Base-by-base conservation (phyloP, 2,329 filamentous ascomycete genomes). In the Penicillium sp. region DNA sequence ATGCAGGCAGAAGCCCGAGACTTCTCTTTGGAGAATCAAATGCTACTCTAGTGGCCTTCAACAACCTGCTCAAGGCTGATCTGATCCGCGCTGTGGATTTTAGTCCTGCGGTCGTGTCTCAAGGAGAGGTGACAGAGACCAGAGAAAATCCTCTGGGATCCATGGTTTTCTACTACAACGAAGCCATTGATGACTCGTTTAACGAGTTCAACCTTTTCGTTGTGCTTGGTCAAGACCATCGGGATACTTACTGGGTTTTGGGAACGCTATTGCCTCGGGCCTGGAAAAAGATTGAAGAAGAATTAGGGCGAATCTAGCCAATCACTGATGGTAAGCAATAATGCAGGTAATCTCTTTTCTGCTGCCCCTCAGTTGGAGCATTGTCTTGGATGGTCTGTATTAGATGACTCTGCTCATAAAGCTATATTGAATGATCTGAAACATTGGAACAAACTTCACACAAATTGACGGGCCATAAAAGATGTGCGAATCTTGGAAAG, bases 161-260 rank as follows among this genome's bases (percentile, higher is more conserved):
- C 0, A 62, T 60, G 58, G 29, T 56, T 4, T 49, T 37, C 1
- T 60, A 62, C 31, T 60, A 52, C 19, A 62, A 58, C 29, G 55
- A 58, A 21, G 33, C 27, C 37, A 51, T 62, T 19, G 49, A 54
- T n/a, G n/a, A 45, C 14, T 46, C 44, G 7, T 62, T 47, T 14
- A 43, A 48, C 13, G 50, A 37, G 10, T 29, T 56, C 2, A 53
- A 62, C 27, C 42, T 54, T 22, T 60, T 60, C 16, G 45, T 54
- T 35, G 56, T 62, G 39, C 54, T 56, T n/a, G 60, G 60, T 9
- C 58, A 56, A 37, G 58, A 60, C 42, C 29, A 56, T 37, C 29
- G n/a, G 3, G 54, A 54, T 7, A 56, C 57, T 37, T 60, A 54
- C 6, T 62, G 60, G 58, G 19, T 60, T 19, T 52, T 57, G 47